Evolutionary conservation across 140 eudicot species (phyloP).

Genomic region (Stevia rebaudiana): DNA sequence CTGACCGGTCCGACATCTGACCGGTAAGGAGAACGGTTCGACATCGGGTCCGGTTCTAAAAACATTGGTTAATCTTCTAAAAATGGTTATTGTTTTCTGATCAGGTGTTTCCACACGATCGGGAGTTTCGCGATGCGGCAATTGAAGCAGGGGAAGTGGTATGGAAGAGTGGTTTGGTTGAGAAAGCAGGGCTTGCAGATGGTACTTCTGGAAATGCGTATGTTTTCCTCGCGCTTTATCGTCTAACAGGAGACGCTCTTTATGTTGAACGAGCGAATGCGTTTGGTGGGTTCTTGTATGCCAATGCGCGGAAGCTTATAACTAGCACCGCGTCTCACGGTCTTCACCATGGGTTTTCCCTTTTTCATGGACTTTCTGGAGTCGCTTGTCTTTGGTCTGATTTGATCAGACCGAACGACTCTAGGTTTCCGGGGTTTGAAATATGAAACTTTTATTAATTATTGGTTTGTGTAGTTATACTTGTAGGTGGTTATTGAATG

Average conservation of each 20-base stretch:
- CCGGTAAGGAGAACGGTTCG: no score
- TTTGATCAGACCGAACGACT: slow-evolving; percentile 39
- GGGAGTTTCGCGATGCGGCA: slow-evolving; percentile 78
- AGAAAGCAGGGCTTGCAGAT: slow-evolving; percentile 69
- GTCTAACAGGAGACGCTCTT: slow-evolving; percentile 55
- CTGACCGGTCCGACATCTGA: no score
- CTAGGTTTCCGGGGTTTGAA: slow-evolving; percentile 81
- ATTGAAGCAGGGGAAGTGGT: slow-evolving; percentile 95
- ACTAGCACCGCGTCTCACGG: slow-evolving; percentile 12
- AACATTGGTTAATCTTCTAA: no score
- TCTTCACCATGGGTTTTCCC: slow-evolving; percentile 41
- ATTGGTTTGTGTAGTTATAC: background rate
- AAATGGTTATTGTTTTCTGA: background rate
- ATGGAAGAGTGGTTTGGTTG: slow-evolving; percentile 78
- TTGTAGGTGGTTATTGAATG: background rate
- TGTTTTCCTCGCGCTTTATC: slow-evolving; percentile 65
- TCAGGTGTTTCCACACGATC: slow-evolving; percentile 57
- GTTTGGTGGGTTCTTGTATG: slow-evolving; percentile 67
- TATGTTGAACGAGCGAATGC: slow-evolving; percentile 78
- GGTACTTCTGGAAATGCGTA: slow-evolving; percentile 80
- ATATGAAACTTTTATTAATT: slow-evolving; percentile 13
- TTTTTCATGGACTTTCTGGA: slow-evolving; percentile 70
- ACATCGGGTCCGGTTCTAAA: no score
- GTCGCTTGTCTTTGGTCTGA: slow-evolving; percentile 76
- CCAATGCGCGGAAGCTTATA: slow-evolving; percentile 30